phyloP scores from a whole-genome alignment of 2,329 filamentous ascomycete species.

The Xylariomycetidae sp. region DNA sequence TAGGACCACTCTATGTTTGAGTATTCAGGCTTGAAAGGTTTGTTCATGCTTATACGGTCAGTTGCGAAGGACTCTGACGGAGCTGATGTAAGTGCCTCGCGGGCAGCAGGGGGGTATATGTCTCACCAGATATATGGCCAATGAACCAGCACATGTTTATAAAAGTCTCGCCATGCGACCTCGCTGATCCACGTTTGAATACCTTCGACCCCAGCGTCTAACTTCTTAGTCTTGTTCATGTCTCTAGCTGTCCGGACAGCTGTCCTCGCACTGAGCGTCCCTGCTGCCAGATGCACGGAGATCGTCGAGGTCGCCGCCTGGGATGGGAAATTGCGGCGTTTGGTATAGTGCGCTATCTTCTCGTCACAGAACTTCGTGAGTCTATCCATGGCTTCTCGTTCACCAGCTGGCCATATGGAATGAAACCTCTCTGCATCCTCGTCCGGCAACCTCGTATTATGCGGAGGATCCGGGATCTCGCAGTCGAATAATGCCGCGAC shows the following conservation, averaged over 20 bases:
- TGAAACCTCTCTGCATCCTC: slow-evolving; percentile 56
- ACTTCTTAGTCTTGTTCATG: slow-evolving; percentile 45
- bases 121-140: slow-evolving; percentile 78
- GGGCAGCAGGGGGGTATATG: too few species aligned
- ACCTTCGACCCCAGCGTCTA: slow-evolving; percentile 63
- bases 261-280: slow-evolving; percentile 63
- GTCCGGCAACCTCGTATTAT: slow-evolving; percentile 54
- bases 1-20: slow-evolving; percentile 81
- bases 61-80: too few species aligned
- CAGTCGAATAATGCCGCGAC: slow-evolving; percentile 45
- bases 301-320: slow-evolving; percentile 61
- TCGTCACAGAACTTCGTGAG: slow-evolving; percentile 65
- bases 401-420: slow-evolving; percentile 68
- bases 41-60: slow-evolving; percentile 46
- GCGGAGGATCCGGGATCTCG: slow-evolving; percentile 56
- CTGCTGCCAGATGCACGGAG: slow-evolving; percentile 65
- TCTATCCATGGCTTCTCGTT: slow-evolving; percentile 63
- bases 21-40: slow-evolving; percentile 73
- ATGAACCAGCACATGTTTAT: slow-evolving; percentile 76
- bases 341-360: slow-evolving; percentile 57
- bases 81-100: too few species aligned
- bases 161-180: slow-evolving; percentile 84
- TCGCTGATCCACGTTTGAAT: slow-evolving; percentile 75
- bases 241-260: slow-evolving; percentile 59
- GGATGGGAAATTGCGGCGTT: slow-evolving; percentile 62